These are phyloP conservation scores for Hypoxylon sp. DNA, from an alignment of 2,329 filamentous ascomycete species.

Conservation along the genomic window DNA sequence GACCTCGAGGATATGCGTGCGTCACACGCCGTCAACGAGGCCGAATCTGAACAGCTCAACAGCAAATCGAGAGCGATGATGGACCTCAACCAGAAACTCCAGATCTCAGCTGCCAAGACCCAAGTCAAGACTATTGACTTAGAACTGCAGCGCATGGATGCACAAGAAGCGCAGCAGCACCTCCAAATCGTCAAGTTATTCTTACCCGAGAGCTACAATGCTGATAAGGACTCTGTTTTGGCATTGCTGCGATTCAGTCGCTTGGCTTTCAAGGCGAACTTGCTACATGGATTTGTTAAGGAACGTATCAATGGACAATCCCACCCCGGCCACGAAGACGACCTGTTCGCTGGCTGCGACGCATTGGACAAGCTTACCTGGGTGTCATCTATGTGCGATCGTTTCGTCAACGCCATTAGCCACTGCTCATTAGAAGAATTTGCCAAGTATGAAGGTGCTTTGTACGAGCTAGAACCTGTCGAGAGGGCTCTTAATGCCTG, in stretches of 20 bases:
- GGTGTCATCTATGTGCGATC: constrained; percentile 85
- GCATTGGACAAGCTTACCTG: constrained; percentile 88
- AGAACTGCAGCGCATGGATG: constrained; percentile 87
- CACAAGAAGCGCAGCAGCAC: constrained; percentile 89
- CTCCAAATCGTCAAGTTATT: constrained; percentile 91
- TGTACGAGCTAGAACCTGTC: constrained; percentile 91
- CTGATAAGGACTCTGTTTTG: constrained; percentile 87
- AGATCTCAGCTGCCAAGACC: constrained; percentile 89
- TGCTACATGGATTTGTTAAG: constrained; percentile 83
- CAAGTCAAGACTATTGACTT: constrained; percentile 96
- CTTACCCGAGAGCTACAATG: constrained; percentile 85
- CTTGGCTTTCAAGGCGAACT: constrained; percentile 86
- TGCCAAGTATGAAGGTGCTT: constrained; percentile 80
- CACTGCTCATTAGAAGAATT: constrained; percentile 86
- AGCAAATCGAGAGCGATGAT: constrained; percentile 93
- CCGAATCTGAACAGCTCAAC: constrained; percentile 90
- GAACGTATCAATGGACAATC: constrained; percentile 80
- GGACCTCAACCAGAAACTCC: constrained; percentile 95
- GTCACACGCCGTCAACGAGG: constrained; percentile 91
- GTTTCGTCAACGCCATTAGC: constrained; percentile 85
- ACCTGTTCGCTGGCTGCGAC: constrained; percentile 84
- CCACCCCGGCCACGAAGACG: constrained; percentile 79
- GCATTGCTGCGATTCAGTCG: constrained; percentile 90
- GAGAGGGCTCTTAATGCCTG: constrained; percentile 90
- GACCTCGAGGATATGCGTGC: constrained; percentile 94